A percentile compares a stretch with the other conserved stretches of the same genome.
phyloP scores from a whole-genome alignment of 208 protist genomes.

The Crithidia sp. region DNA sequence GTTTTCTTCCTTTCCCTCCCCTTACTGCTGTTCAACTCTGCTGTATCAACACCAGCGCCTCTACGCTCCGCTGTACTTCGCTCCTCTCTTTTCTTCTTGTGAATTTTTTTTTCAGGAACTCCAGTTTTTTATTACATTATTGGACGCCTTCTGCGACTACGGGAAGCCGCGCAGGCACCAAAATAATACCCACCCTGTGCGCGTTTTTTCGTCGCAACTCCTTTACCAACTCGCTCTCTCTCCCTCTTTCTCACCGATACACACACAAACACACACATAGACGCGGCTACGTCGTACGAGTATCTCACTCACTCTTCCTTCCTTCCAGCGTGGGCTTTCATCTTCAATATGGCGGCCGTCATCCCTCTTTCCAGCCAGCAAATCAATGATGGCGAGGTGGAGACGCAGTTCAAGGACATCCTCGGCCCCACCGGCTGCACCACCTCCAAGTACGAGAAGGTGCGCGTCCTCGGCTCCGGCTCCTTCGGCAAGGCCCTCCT shows the following conservation, averaged over 20 bases:
- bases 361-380: constrained; percentile 45
- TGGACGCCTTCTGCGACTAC: too few relatives aligned
- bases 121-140: too few relatives aligned
- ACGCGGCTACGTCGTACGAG: too few relatives aligned
- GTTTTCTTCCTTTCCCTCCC: neutral
- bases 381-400: constrained; percentile 14
- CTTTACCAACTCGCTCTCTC: too few relatives aligned
- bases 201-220: too few relatives aligned
- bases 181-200: too few relatives aligned
- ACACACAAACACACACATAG: constrained; percentile 10
- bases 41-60: neutral
- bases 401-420: constrained; percentile 45
- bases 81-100: constrained; percentile 1
- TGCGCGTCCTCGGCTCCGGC: constrained; percentile 83
- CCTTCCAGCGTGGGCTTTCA: neutral
- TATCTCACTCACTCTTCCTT: too few relatives aligned
- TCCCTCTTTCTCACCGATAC: neutral
- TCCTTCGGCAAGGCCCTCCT: constrained; percentile 84
- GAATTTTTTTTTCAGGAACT: neutral
- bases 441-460: constrained; percentile 45
- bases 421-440: constrained; percentile 43
- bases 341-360: constrained; percentile 30
- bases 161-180: too few relatives aligned
- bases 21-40: neutral
- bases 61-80: neutral